Evolutionary conservation across 352 stramenopile species (phyloP), one percentile per base, ranked within the genome.

Genomic region (Globisporangium orthogonon): DNA sequence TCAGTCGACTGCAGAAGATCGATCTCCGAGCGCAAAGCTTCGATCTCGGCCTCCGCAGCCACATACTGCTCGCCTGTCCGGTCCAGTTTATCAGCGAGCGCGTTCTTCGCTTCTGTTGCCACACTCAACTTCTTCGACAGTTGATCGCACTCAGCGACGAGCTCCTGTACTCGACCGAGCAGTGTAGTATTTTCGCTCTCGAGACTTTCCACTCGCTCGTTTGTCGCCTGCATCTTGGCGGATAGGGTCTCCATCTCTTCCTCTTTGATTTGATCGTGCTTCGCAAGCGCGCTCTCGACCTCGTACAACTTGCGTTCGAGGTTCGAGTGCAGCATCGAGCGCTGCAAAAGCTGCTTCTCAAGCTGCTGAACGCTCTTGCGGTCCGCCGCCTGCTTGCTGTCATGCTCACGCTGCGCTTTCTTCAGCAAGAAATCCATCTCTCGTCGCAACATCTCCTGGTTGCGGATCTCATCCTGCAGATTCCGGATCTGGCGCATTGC

Each of bases 221-320:
- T 63, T 0, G 62, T 50, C 23, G 71, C 62, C 52, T 70, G 65
- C 0, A 81, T 37, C 13, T 76, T 64, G 55, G 62, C 71, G 31
- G 52, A 60, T 1, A 86, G 40, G 17, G 62, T 15, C 23, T 55
- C 52, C 10, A 90, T 59, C 50, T 87, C 73, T 29, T 76, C 56
- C 2, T 70, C 49, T 49, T 88, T 90, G 2, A 66, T 52, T 9
- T 60, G 56, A 30, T 89, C 75, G 50, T 87, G 70, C 35, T 64
- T 64, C 6, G 82, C 76, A 18, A 91, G 54, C 11, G 68, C 60
- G 35, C 66, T 74, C 56, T 91, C 78, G 6, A 89, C 71, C 54
- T 92, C 78, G 49, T 89, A 90, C 14, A 90, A 30, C 54, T 89
- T 90, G 11, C 78, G 71, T 49, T 92, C 79, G 23, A 87, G 43